Evolutionary conservation across 1,139 yeast species (phyloP), one percentile per base, ranked within the genome.

Genomic region (Blastobotrys ciferrii): DNA sequence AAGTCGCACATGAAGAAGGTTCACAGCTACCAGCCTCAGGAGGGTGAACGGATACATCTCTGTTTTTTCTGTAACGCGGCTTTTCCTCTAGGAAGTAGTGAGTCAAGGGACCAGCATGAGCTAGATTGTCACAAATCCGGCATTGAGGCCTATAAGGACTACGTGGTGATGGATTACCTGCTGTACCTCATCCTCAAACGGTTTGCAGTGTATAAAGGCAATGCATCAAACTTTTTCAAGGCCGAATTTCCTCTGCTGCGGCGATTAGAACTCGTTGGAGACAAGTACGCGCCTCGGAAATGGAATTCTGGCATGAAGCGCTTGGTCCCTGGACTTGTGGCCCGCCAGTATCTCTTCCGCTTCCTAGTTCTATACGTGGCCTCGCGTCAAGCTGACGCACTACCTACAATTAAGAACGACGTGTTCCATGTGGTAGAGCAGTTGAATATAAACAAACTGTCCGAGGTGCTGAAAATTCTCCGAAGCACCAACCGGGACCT

Each of bases 241-340:
- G 28, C 40, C 7, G 40, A 36, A 19, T 36, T 17, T 28, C 40
- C 40, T 5, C 4, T 36, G n/a, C 12, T 36, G 14, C 17, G 19
- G 28, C 40, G 40, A 3, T 9, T 36, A 23, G 40, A 36, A 7
- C 12, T 36, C 3, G 40, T 36, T 9, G 17, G 40, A 7, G 28
- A 14, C 11, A 36, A 36, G 5, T 36, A 36, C 17, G 18, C 3
- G 28, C 40, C 40, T 5, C 7, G 12, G 4, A 9, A 18, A 11
- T 36, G 40, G 40, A 36, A 36, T n/a, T 36, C 40, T 7, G 40
- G 40, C 4, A 36, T 36, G 40, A 18, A n/a, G 3, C 18, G 19
- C 13, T n/a, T 36, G 28, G 40, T 36, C 12, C 40, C 40, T 3
- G 40, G 40, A 23, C 28, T 36, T 17, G 17, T 19, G 12, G 3